phyloP scores from a whole-genome alignment of 139 green algal species.

The Chlamydomonas sp. region DNA sequence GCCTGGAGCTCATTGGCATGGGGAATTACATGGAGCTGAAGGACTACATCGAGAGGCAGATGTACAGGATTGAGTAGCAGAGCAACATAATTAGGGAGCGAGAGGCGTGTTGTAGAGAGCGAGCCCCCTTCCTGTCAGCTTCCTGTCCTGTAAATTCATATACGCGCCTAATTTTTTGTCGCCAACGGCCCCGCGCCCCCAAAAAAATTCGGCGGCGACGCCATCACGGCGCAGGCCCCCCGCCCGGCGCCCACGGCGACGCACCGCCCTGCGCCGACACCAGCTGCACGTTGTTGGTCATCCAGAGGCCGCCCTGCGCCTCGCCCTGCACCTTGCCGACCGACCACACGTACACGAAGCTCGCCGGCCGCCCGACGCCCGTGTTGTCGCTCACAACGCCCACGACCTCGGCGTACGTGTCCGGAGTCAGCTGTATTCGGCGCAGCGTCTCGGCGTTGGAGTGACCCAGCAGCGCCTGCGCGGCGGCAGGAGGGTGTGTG shows the following conservation, averaged over 20 bases:
- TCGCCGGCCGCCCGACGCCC: neutral
- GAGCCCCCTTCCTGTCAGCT: too few relatives aligned
- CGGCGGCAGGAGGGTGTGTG: too few relatives aligned
- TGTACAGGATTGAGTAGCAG: slow-evolving; percentile 27
- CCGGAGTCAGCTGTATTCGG: slow-evolving; percentile 4
- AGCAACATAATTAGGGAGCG: too few relatives aligned
- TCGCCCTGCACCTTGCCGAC: neutral
- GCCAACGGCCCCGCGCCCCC: too few relatives aligned
- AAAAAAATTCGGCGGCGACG: too few relatives aligned
- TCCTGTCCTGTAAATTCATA: too few relatives aligned
- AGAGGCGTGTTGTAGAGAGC: too few relatives aligned
- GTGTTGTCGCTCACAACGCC: slow-evolving; percentile 12
- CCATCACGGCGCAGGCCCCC: too few relatives aligned
- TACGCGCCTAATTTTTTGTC: too few relatives aligned
- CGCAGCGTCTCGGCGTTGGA: slow-evolving; percentile 6
- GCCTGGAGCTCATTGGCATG: slow-evolving; percentile 47
- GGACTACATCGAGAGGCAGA: slow-evolving; percentile 37
- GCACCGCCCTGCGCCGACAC: too few relatives aligned
- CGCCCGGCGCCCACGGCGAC: too few relatives aligned
- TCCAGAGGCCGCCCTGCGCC: neutral
- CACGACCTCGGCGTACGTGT: slow-evolving; percentile 13
- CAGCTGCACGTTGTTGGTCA: slow-evolving; percentile 5
- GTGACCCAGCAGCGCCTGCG: neutral
- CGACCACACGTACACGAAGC: slow-evolving; percentile 10
- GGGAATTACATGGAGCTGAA: slow-evolving; percentile 44